A percentile compares a stretch with the other conserved stretches of the same genome.
phyloP scores from a whole-genome alignment of 306 rosid genomes.

The Oxytropis ochrocephala region DNA sequence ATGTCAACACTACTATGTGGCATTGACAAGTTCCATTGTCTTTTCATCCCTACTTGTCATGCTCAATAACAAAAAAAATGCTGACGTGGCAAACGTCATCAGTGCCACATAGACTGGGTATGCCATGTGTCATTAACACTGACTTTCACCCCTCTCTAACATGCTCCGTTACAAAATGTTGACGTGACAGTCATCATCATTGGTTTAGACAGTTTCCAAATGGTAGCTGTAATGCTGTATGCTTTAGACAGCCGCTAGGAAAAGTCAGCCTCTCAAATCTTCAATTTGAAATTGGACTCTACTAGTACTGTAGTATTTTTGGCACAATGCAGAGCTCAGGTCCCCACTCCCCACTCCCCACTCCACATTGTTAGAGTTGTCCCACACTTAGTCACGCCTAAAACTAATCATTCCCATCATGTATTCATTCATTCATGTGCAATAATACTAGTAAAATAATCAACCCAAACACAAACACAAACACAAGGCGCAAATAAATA shows the following conservation, averaged over 20 bases:
- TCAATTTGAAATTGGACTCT: not conserved
- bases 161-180: too few relatives aligned
- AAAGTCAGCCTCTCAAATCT: not conserved
- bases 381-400: not conserved
- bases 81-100: too few relatives aligned
- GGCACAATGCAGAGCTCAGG: not conserved
- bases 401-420: not conserved
- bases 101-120: too few relatives aligned
- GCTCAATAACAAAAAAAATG: too few relatives aligned
- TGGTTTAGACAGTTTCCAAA: not conserved
- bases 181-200: too few relatives aligned
- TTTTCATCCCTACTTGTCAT: too few relatives aligned
- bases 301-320: not conserved
- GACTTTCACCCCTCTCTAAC: too few relatives aligned
- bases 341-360: not conserved
- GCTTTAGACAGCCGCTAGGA: not conserved
- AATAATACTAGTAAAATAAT: not conserved
- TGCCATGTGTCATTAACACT: too few relatives aligned
- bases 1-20: too few relatives aligned
- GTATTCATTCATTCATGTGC: not conserved
- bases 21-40: too few relatives aligned
- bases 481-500: too few relatives aligned
- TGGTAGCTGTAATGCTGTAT: not conserved
- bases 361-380: not conserved
- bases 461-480: not conserved